phyloP scores from a whole-genome alignment of 768 basidiomycete genomes.

The Trametes coccinea region DNA sequence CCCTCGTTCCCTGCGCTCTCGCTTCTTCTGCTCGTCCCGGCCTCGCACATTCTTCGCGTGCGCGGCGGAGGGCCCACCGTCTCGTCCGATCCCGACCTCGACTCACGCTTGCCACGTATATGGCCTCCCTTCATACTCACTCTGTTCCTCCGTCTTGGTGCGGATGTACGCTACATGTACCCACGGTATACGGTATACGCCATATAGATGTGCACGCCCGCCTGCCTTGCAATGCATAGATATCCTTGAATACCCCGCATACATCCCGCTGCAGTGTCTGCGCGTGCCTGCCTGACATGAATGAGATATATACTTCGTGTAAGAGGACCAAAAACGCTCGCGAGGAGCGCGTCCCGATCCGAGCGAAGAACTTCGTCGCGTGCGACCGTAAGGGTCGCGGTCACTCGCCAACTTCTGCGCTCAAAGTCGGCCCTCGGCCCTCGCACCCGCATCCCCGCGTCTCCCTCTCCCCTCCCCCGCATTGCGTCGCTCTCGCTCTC shows the following conservation, averaged over 20 bases:
- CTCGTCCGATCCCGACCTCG: background rate
- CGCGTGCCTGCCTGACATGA: background rate
- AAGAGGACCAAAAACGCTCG: background rate
- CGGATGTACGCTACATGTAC: conserved; percentile 19
- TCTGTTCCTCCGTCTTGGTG: background rate
- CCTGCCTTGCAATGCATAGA: conserved; percentile 9
- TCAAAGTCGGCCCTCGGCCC: background rate
- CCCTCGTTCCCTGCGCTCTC: background rate
- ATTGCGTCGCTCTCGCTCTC: too few species aligned
- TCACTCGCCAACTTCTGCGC: background rate
- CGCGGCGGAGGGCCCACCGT: background rate
- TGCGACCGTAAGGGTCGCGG: background rate
- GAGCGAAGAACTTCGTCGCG: conserved; percentile 13
- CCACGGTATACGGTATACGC: conserved; percentile 10
- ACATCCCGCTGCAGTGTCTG: too few species aligned
- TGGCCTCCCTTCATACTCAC: background rate
- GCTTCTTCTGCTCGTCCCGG: background rate
- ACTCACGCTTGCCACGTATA: background rate
- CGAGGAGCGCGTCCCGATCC: background rate
- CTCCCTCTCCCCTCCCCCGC: too few species aligned
- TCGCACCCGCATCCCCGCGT: background rate
- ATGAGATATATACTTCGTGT: background rate
- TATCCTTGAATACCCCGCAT: background rate
- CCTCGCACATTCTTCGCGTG: background rate
- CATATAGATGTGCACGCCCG: too few species aligned